Evolutionary conservation across 768 basidiomycete species (phyloP), one percentile per base, ranked within the genome.

Genomic region (Austroboletus eburneus): DNA sequence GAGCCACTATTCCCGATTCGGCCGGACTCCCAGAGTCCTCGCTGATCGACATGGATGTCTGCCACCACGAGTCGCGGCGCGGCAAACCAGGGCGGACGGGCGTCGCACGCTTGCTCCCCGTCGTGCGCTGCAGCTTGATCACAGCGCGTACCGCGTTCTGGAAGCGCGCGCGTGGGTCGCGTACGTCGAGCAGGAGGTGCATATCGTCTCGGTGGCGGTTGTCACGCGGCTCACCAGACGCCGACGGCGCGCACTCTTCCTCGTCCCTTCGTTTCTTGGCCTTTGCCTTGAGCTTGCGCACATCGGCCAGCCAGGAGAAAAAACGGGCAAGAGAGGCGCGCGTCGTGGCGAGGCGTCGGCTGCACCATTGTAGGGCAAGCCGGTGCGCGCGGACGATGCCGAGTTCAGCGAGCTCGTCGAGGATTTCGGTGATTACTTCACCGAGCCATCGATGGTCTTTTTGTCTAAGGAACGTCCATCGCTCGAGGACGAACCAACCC

Each of bases 401-500:
- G 14, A 56, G 56, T 21, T 43, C 22, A 4, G 62, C 51, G 14
- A 63, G 35, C 4, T 49, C 8, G 38, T 61, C 44, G 12, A 66
- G 56, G 33, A 21, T 51, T 49, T 62, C 62, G 42, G 41, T 46
- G 56, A 52, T 63, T 45, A 74, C 64, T 50, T 72, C 73, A 33
- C 62, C 66, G 3, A 77, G 69, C 75, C 76, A 77, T 35, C 69
- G 71, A 44, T 71, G 65, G 5, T 76, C 75, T 22, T 66, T 69
- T 50, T 76, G 71, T 13, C 55, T 64, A 13, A 61, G 59, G 55
- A 69, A 79, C 22, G 69, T 59, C 69, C 69, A 74, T 13, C 77
- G 72, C 43, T 78, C 77, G 9, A 73, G 67, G 7, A 69, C 64
- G 57, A 79, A 78, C 76, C 76, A 78, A 12, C 67, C 58, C 0